phyloP scores from a whole-genome alignment of 441 rosid species.

The Adansonia gregorii region DNA sequence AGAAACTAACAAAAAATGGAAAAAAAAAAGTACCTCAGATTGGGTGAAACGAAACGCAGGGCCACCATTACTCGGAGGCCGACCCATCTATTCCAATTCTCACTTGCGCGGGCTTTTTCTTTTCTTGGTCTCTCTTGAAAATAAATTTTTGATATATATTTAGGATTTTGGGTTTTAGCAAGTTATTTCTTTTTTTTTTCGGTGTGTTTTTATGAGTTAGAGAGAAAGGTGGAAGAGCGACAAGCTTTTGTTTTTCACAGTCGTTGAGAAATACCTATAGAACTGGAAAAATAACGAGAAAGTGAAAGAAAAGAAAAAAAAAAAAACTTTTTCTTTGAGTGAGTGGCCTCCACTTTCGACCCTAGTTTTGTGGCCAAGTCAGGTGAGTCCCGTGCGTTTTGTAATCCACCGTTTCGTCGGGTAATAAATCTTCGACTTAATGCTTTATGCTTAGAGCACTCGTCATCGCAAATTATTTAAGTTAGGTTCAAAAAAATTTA shows the following conservation, averaged over 20 bases:
- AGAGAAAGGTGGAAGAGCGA: not conserved
- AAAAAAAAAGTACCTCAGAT: constrained; percentile 54
- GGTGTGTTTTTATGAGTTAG: no score
- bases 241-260: not conserved
- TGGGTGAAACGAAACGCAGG: constrained; percentile 89
- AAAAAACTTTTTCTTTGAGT: not conserved
- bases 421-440: no score
- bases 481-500: no score
- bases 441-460: no score
- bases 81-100: constrained; percentile 42
- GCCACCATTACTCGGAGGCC: constrained; percentile 91
- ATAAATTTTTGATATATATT: not conserved
- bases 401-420: no score
- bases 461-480: no score
- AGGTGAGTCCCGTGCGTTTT: not conserved
- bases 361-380: not conserved
- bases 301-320: not conserved
- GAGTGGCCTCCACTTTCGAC: not conserved
- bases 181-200: not conserved
- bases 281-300: not conserved
- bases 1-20: not conserved
- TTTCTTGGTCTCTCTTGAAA: not conserved
- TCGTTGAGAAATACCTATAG: not conserved
- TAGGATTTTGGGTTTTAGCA: not conserved
- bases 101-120: not conserved